A percentile compares a stretch with the other conserved stretches of the same genome.
These are phyloP conservation scores for Coniella lustricola DNA, from an alignment of 2,329 filamentous ascomycete species.

Conservation along the genomic window DNA sequence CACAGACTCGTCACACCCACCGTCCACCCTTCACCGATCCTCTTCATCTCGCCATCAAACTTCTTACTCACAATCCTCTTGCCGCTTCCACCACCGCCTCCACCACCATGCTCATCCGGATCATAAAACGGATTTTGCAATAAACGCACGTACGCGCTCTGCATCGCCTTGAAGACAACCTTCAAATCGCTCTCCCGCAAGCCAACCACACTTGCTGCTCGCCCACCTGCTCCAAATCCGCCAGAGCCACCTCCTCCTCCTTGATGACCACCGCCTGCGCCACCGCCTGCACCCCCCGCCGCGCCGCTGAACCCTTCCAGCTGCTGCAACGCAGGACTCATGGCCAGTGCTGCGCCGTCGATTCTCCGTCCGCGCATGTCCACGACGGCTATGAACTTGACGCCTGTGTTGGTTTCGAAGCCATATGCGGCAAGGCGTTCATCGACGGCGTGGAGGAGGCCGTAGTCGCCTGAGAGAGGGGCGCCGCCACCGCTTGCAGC, in stretches of 20 bases:
- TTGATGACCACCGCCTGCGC: background rate
- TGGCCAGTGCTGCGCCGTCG: slow-evolving; percentile 22
- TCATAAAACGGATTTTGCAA: slow-evolving; percentile 93
- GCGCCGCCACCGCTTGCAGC: slow-evolving; percentile 10
- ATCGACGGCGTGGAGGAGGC: slow-evolving; percentile 86
- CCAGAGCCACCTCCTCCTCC: background rate
- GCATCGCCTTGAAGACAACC: slow-evolving; percentile 83
- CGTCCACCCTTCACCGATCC: slow-evolving; percentile 79
- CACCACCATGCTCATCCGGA: slow-evolving; percentile 72
- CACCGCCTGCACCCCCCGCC: background rate
- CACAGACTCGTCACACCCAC: slow-evolving; percentile 61
- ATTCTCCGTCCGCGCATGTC: slow-evolving; percentile 73
- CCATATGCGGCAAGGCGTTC: slow-evolving; percentile 91
- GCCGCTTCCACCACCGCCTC: slow-evolving; percentile 38
- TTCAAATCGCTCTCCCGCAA: slow-evolving; percentile 83
- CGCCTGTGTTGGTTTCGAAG: slow-evolving; percentile 91
- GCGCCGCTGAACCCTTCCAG: slow-evolving; percentile 3
- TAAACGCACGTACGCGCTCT: slow-evolving; percentile 82
- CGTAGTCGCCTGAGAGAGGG: slow-evolving; percentile 72
- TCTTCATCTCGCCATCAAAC: slow-evolving; percentile 75
- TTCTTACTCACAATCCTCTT: slow-evolving; percentile 72
- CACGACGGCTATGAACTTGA: slow-evolving; percentile 83
- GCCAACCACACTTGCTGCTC: slow-evolving; percentile 46
- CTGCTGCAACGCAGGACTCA: slow-evolving; percentile 7
- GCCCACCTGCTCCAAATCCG: slow-evolving; percentile 8